phyloP scores from a whole-genome alignment of 1,284 basidiomycete species.

The Ceratorhiza oryzae-sativae region DNA sequence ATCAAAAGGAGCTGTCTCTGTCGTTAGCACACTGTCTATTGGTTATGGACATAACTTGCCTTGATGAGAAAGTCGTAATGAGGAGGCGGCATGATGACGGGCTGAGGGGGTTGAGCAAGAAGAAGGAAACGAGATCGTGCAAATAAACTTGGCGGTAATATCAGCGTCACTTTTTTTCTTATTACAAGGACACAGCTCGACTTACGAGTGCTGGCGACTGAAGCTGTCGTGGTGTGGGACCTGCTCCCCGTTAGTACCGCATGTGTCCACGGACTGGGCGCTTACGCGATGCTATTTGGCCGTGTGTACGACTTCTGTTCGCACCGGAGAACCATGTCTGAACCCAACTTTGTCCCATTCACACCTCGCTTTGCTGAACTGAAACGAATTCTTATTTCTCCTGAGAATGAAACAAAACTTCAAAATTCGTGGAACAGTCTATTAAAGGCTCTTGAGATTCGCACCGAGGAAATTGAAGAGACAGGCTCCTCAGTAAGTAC shows the following conservation, averaged over 20 bases:
- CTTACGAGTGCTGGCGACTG: conserved; percentile 13
- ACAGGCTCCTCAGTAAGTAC: conserved; percentile 22
- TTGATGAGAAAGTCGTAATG: conserved; percentile 96
- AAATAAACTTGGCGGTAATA: too few relatives aligned
- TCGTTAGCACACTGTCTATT: conserved; percentile 25
- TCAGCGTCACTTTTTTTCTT: too few relatives aligned
- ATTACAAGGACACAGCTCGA: not conserved
- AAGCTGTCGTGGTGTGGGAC: conserved; percentile 19
- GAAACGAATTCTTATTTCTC: conserved; percentile 20
- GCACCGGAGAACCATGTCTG: not conserved
- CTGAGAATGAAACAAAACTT: conserved; percentile 14
- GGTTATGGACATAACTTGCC: conserved; percentile 54
- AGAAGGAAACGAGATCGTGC: too few relatives aligned
- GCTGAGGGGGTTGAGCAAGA: not conserved
- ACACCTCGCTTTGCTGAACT: conserved; percentile 30
- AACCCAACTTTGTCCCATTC: conserved; percentile 22
- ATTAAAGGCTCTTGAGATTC: conserved; percentile 7
- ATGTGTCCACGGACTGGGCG: conserved; percentile 2
- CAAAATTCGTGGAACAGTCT: conserved; percentile 32
- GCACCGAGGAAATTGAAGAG: conserved; percentile 23
- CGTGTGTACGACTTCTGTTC: not conserved
- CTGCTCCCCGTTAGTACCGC: not conserved
- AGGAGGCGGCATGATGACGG: conserved; percentile 71
- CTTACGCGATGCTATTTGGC: conserved; percentile 7
- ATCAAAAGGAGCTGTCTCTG: conserved; percentile 83